phyloP scores from a whole-genome alignment of 1,284 basidiomycete genomes.

The Cryptococcus amylolentus region DNA sequence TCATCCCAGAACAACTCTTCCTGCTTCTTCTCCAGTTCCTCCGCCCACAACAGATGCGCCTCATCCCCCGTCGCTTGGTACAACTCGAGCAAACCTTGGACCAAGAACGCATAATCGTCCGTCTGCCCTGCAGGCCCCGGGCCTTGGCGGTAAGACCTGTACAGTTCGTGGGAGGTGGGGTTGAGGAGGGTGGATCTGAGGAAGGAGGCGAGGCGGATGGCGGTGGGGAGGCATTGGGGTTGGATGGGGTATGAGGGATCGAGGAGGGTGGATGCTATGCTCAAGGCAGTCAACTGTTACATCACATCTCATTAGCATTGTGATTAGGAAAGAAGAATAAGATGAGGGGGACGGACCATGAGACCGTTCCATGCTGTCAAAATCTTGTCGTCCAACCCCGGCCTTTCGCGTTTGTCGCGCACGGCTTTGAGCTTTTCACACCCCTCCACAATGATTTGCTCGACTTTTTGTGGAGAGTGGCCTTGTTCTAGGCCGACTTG shows the following conservation, averaged over 20 bases:
- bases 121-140: conserved; percentile 40
- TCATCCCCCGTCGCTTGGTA: conserved; percentile 51
- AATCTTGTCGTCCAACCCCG: conserved; percentile 54
- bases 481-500: conserved; percentile 18
- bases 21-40: conserved; percentile 50
- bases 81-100: conserved; percentile 45
- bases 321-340: too few species aligned
- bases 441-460: conserved; percentile 21
- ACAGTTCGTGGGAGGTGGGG: conserved; percentile 14
- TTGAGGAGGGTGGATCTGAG: conserved; percentile 33
- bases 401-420: conserved; percentile 50
- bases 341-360: conserved; percentile 43
- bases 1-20: conserved; percentile 53
- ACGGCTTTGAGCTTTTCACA: conserved; percentile 39
- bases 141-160: conserved; percentile 39
- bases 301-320: too few species aligned
- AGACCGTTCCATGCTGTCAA: conserved; percentile 54
- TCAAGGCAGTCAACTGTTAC: conserved; percentile 30
- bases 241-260: conserved; percentile 23
- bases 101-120: conserved; percentile 45
- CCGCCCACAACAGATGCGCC: conserved; percentile 45
- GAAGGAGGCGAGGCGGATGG: conserved; percentile 26
- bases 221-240: conserved; percentile 12
- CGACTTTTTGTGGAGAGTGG: conserved; percentile 32
- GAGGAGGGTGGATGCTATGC: conserved; percentile 20